phyloP scores from a whole-genome alignment of 2,329 filamentous ascomycete genomes.

The Aureobasidium uvarum region DNA sequence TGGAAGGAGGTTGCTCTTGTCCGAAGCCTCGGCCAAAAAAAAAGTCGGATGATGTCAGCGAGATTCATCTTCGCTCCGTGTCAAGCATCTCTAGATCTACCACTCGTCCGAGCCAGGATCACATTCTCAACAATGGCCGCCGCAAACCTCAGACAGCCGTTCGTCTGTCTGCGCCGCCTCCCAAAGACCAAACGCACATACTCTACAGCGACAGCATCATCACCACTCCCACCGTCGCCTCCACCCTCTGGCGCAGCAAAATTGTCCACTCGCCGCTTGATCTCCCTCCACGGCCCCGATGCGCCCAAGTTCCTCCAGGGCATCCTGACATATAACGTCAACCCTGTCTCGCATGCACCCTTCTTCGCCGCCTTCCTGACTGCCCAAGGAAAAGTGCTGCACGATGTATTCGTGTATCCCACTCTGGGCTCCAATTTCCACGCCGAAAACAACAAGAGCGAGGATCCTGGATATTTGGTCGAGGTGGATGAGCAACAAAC shows the following conservation, averaged over 20 bases:
- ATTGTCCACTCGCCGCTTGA: conserved; percentile 72
- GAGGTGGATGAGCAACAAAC: conserved; percentile 75
- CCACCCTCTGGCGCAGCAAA: conserved; percentile 52
- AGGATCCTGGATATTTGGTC: conserved; percentile 64
- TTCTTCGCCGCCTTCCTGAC: conserved; percentile 85
- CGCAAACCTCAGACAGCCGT: conserved; percentile 4
- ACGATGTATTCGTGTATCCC: conserved; percentile 89
- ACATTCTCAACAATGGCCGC: not conserved
- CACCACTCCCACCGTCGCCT: conserved; percentile 44
- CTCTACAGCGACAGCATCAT: not conserved
- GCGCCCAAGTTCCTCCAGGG: conserved; percentile 84
- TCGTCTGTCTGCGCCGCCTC: conserved; percentile 26
- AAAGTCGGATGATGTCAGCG: conserved; percentile 24
- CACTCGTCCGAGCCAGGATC: not conserved
- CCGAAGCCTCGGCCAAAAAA: conserved; percentile 18
- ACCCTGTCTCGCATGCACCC: conserved; percentile 46
- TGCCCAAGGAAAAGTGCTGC: conserved; percentile 73
- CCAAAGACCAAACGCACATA: conserved; percentile 8
- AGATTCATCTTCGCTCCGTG: not conserved
- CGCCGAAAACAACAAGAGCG: conserved; percentile 28
- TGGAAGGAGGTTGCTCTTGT: not conserved
- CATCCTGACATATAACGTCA: conserved; percentile 72
- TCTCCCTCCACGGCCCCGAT: conserved; percentile 76
- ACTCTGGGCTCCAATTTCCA: conserved; percentile 43
- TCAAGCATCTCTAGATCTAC: not conserved